These are phyloP conservation scores for Apiospora kogelbergensis DNA, from an alignment of 2,329 filamentous ascomycete species.

Conservation along the genomic window DNA sequence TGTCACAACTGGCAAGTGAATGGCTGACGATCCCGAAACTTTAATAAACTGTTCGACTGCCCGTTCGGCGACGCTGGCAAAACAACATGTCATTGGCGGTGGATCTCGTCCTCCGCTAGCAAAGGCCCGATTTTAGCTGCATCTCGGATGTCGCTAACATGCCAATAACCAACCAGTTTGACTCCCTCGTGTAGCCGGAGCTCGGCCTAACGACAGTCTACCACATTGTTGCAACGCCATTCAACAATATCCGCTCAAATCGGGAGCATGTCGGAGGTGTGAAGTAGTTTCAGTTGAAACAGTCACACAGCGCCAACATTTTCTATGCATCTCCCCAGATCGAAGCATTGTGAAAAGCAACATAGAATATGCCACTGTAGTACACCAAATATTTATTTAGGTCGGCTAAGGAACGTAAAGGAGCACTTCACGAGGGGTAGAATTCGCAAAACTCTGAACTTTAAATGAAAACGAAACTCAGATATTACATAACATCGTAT, in stretches of 20 bases:
- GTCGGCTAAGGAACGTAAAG: too few relatives aligned
- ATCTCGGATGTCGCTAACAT: background rate
- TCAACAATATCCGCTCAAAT: background rate
- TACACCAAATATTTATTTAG: too few relatives aligned
- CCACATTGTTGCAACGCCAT: background rate
- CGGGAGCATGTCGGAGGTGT: background rate
- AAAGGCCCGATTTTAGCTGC: constrained; percentile 5
- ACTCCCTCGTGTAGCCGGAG: background rate
- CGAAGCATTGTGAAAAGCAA: too few relatives aligned
- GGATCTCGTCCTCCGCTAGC: background rate
- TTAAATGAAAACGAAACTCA: background rate
- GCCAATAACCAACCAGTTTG: background rate
- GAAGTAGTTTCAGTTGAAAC: too few relatives aligned
- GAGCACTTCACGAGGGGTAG: too few relatives aligned
- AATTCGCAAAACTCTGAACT: too few relatives aligned
- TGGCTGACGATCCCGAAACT: background rate
- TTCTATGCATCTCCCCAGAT: too few relatives aligned
- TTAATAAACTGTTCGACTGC: background rate
- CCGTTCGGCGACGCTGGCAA: background rate
- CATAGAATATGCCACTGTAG: too few relatives aligned
- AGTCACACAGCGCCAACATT: background rate
- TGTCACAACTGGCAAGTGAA: background rate
- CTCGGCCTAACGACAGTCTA: background rate
- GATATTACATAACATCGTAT: background rate
- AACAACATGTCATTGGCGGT: background rate